These are phyloP conservation scores for Ceriops decandra DNA, from an alignment of 345 rosid genomes.

Conservation along the genomic window DNA sequence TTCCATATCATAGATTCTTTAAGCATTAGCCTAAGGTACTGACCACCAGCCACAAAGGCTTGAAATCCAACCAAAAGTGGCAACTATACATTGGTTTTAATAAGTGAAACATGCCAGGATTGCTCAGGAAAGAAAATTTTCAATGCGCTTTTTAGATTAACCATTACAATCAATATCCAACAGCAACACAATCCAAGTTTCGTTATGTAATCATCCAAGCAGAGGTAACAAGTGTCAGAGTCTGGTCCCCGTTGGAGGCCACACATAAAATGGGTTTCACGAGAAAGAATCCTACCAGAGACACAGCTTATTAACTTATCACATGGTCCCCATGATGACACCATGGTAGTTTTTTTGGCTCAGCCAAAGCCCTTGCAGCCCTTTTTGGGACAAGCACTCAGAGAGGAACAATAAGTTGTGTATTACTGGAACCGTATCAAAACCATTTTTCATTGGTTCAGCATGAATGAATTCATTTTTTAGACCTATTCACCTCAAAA, in stretches of 20 bases:
- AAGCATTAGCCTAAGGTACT: too few species aligned
- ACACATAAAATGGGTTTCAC: background rate
- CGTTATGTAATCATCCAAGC: background rate
- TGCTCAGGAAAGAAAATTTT: too few species aligned
- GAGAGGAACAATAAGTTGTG: background rate
- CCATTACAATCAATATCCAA: background rate
- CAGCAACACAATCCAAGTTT: background rate
- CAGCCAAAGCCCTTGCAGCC: background rate
- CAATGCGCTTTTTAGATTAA: too few species aligned
- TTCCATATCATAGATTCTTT: too few species aligned
- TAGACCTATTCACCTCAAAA: background rate
- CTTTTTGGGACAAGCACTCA: background rate
- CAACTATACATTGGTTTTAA: too few species aligned
- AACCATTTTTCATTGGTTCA: background rate
- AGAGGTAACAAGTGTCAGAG: background rate
- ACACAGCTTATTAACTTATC: background rate
- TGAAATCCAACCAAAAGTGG: too few species aligned
- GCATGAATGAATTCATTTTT: background rate
- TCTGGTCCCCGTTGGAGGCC: background rate
- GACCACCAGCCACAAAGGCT: too few species aligned
- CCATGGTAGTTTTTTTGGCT: conserved; percentile 5
- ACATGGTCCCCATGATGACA: background rate
- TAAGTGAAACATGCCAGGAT: too few species aligned
- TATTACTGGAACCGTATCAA: background rate
- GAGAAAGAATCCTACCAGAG: background rate